Evolutionary conservation across 768 basidiomycete species (phyloP).

Genomic region (Suillus hirtellus): DNA sequence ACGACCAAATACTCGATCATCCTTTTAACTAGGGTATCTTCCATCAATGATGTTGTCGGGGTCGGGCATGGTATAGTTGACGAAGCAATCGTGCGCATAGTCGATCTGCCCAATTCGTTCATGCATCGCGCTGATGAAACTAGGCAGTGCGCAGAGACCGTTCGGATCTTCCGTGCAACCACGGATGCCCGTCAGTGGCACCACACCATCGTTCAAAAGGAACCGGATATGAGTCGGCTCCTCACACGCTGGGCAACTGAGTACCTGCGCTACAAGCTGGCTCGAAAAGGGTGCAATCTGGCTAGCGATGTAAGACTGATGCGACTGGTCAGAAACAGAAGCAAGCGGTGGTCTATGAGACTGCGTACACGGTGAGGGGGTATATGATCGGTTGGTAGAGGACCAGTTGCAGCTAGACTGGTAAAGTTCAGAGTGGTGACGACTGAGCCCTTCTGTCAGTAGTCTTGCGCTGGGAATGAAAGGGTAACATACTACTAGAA

Average conservation of each 20-base stretch:
- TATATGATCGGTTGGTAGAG: constrained; percentile 40
- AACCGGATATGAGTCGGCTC: constrained; percentile 39
- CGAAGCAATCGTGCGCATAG: constrained; percentile 44
- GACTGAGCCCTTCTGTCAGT: constrained; percentile 23
- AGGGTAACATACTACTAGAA: constrained; percentile 31
- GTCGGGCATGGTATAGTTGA: constrained; percentile 44
- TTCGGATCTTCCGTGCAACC: constrained; percentile 43
- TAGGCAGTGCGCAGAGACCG: constrained; percentile 41
- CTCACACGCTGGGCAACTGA: constrained; percentile 36
- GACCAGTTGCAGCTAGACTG: constrained; percentile 39
- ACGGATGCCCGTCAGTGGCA: constrained; percentile 45
- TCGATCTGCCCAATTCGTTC: constrained; percentile 41
- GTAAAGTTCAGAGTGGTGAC: constrained; percentile 48
- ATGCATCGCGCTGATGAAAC: constrained; percentile 40
- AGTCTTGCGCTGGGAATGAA: background rate
- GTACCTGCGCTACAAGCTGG: constrained; percentile 47
- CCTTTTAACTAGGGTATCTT: constrained; percentile 20
- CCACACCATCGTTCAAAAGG: constrained; percentile 50
- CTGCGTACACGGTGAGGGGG: constrained; percentile 30
- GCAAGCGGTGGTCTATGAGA: background rate
- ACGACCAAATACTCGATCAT: background rate
- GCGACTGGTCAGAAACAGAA: background rate
- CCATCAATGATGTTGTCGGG: constrained; percentile 44
- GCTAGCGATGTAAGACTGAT: constrained; percentile 39
- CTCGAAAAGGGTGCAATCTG: constrained; percentile 48